phyloP scores from a whole-genome alignment of 495 filamentous ascomycete species.

The Aspergillus hancockii region DNA sequence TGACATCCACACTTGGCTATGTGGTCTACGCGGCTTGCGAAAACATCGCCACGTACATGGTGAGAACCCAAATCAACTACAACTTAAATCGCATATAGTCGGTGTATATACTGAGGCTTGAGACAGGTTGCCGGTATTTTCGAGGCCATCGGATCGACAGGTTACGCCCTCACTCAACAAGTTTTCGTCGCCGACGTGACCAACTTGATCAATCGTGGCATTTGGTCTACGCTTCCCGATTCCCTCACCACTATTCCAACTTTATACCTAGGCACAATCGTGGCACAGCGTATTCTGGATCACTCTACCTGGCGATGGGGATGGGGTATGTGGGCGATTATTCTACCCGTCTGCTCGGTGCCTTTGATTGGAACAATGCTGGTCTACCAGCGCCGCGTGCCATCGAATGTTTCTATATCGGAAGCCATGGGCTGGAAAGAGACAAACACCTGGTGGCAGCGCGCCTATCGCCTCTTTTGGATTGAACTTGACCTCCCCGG shows the following conservation, averaged over 20 bases:
- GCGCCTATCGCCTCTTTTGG: constrained; percentile 22
- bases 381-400: constrained; percentile 22
- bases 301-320: constrained; percentile 29
- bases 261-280: constrained; percentile 25
- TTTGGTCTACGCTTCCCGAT: constrained; percentile 30
- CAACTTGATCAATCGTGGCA: constrained; percentile 27
- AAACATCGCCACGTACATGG: constrained; percentile 27
- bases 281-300: constrained; percentile 23
- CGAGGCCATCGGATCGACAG: constrained; percentile 30
- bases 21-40: constrained; percentile 25
- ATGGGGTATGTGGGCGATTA: constrained; percentile 32
- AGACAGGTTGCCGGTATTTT: constrained; percentile 26
- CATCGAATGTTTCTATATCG: constrained; percentile 1
- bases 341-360: constrained; percentile 22
- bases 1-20: constrained; percentile 17
- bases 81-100: not conserved
- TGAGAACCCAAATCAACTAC: constrained; percentile 2
- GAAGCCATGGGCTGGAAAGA: constrained; percentile 5
- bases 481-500: constrained; percentile 24
- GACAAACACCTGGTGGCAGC: constrained; percentile 17
- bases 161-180: constrained; percentile 29
- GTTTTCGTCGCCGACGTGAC: constrained; percentile 33
- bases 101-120: not conserved
- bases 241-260: constrained; percentile 26
- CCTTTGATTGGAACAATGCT: constrained; percentile 26